Evolutionary conservation across 1,139 yeast genomes (phyloP).

Genomic region (Geotrichum carabidarum): DNA sequence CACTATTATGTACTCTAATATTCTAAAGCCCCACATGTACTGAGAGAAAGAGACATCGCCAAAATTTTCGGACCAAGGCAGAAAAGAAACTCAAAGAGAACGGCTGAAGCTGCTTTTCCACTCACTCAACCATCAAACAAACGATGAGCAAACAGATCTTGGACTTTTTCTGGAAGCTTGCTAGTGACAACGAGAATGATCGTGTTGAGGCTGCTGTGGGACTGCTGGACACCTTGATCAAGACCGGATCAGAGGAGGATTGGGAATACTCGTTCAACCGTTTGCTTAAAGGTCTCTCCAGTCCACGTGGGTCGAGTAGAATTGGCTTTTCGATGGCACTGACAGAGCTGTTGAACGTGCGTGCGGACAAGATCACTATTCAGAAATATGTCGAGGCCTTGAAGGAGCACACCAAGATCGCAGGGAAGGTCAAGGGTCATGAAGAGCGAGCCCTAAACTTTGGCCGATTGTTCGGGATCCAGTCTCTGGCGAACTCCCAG

Average conservation of each 20-base stretch:
- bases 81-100: background rate
- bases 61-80: background rate
- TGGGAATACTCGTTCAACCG: constrained; percentile 80
- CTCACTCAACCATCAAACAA: constrained; percentile 6
- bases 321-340: constrained; percentile 86
- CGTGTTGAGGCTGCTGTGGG: constrained; percentile 67
- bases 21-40: background rate
- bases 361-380: constrained; percentile 38
- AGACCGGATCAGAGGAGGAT: constrained; percentile 48
- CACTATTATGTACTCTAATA: background rate
- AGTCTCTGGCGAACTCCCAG: constrained; percentile 60
- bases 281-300: constrained; percentile 71
- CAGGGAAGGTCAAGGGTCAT: constrained; percentile 59
- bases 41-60: background rate
- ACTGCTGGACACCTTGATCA: constrained; percentile 53
- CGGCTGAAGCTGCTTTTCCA: background rate
- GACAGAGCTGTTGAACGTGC: constrained; percentile 59
- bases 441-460: constrained; percentile 76
- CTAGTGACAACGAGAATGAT: constrained; percentile 70
- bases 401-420: constrained; percentile 41
- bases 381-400: constrained; percentile 46
- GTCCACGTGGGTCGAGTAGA: constrained; percentile 78
- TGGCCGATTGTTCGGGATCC: constrained; percentile 82
- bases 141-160: constrained; percentile 20
- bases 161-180: constrained; percentile 73